Evolutionary conservation across 352 stramenopile genomes (phyloP).

Genomic region (Pythium rhizo-oryzae): DNA sequence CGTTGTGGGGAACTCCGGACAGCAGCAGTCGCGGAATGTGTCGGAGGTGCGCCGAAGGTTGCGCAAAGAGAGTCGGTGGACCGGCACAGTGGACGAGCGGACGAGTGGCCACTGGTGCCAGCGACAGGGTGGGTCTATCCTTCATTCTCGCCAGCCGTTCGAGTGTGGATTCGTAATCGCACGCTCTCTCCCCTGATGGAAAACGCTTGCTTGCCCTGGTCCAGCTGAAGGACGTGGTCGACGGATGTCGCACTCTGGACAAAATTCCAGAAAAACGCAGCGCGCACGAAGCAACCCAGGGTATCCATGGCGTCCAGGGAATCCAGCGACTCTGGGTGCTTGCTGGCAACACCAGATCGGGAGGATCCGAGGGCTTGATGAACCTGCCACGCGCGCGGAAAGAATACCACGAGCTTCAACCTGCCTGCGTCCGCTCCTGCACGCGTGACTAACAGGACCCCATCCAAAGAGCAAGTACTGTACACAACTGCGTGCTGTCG

Average conservation of each 20-base stretch:
- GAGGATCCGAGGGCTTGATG: neutral
- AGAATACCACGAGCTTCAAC: neutral
- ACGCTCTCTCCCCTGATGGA: neutral
- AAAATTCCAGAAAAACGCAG: constrained; percentile 2
- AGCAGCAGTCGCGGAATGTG: constrained; percentile 1
- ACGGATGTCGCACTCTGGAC: neutral
- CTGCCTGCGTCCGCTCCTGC: constrained; percentile 1
- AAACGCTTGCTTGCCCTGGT: neutral
- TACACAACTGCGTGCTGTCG: neutral
- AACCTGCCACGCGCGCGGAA: neutral
- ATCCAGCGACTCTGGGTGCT: neutral
- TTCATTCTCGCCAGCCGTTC: neutral
- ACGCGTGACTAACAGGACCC: constrained; percentile 11
- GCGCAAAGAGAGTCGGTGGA: constrained; percentile 36
- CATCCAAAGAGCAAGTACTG: neutral
- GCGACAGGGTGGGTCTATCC: neutral
- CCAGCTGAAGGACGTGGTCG: neutral
- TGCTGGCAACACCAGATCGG: neutral
- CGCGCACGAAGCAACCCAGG: neutral
- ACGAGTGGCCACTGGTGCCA: neutral
- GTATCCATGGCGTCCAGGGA: neutral
- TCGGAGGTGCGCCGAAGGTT: constrained; percentile 22
- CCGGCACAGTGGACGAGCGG: constrained; percentile 17
- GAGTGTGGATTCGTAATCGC: constrained; percentile 17
- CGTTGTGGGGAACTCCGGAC: neutral